phyloP scores from a whole-genome alignment of 1,139 yeast species.

The Debaryomyces singareniensis region DNA sequence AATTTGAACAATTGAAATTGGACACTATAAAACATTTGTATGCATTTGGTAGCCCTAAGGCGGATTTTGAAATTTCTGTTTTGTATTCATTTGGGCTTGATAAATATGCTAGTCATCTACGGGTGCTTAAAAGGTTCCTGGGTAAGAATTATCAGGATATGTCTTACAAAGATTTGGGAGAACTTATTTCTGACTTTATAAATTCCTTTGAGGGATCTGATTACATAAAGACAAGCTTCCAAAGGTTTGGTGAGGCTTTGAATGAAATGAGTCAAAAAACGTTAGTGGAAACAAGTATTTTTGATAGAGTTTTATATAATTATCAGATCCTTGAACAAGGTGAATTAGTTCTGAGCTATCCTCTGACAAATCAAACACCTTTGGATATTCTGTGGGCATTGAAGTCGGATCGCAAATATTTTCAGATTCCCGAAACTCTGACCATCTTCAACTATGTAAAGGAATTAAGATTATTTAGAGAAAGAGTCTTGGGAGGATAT shows the following conservation, averaged over 20 bases:
- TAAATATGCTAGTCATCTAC: constrained; percentile 11
- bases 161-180: constrained; percentile 3
- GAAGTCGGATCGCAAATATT: not conserved
- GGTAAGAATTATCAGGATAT: constrained; percentile 3
- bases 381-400: no score
- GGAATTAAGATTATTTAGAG: not conserved
- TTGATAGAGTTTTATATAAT: no score
- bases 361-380: no score
- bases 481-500: not conserved
- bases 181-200: constrained; percentile 3
- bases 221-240: not conserved
- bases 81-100: constrained; percentile 10
- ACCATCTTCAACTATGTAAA: not conserved
- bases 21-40: constrained; percentile 5
- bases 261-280: no score
- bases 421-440: not conserved
- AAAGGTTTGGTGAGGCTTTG: no score
- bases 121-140: constrained; percentile 6
- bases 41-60: constrained; percentile 8
- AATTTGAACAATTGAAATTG: constrained; percentile 1
- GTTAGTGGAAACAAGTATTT: not conserved
- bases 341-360: no score
- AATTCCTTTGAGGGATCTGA: not conserved
- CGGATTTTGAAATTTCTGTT: constrained; percentile 14
- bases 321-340: no score